Base-by-base conservation (phyloP, 2,329 filamentous ascomycete genomes). In the Aspergillaceae sp. region DNA sequence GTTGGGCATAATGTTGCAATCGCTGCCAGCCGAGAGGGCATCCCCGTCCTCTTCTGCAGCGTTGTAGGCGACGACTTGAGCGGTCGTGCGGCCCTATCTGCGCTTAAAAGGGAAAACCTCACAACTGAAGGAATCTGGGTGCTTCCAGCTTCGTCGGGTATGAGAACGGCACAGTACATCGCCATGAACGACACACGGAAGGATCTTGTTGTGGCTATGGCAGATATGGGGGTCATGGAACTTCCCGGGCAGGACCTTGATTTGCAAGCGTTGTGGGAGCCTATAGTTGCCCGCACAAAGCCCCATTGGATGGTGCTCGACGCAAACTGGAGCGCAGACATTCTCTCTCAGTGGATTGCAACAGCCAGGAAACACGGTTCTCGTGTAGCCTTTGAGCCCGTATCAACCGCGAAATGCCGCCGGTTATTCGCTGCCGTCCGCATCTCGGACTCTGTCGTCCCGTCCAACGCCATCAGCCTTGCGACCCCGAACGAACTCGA, bases 1-100 rank as follows among this genome's bases (percentile, higher is more conserved):
- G 92, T 97, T 5, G 92, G 87, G 5, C 84, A 89, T 59, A 97
- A 97, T 59, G 87, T 97, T 40, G 88, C 92, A 10, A 77, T 88
- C 41, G 90, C 91, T 40, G 83, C 87, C 1, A 86, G 89, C 54
- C 77, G 83, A 30, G 77, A 85, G 48, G 80, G 79, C 36, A 79
- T 75, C 34, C 68, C 70, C 9, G 85, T 92, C 5, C 76, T 79
- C 26, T 78, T 96, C 10, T 90, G 84, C 67, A 94, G 86, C 58
- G 77, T 88, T 51, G 77, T 95, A 7, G 89, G 85, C 9, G 79
- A 90, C 59, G 91, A 97, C 60, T 57, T 81, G 2, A 84, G 86
- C 47, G 92, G 91, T 10, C 78, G 78, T 34, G 84, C 84, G 5
- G 80, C 92, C 7, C 66, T 94, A 0, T 74, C 79, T 5, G 77